These are phyloP conservation scores for Tricholoma terreum DNA, from an alignment of 768 basidiomycete genomes.

Conservation along the genomic window DNA sequence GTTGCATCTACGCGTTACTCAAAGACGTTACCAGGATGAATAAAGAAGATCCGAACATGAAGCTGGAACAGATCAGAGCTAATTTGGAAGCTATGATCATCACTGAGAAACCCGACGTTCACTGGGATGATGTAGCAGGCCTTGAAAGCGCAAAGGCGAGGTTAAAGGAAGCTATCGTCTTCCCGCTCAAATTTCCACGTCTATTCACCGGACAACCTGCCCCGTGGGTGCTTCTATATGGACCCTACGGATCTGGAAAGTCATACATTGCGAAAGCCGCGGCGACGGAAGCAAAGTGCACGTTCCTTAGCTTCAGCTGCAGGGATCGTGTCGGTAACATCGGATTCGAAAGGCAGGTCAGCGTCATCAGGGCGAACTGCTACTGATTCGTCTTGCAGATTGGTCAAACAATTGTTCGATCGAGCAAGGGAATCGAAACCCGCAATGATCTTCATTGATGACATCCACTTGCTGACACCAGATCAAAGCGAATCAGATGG, in stretches of 20 bases:
- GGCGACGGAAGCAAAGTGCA: constrained; percentile 98
- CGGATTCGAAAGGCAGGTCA: constrained; percentile 85
- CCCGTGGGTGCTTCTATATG: constrained; percentile 97
- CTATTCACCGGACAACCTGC: constrained; percentile 98
- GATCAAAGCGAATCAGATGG: constrained; percentile 95
- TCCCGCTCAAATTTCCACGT: constrained; percentile 98
- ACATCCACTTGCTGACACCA: constrained; percentile 91
- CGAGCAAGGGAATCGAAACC: constrained; percentile 96
- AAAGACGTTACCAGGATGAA: constrained; percentile 32
- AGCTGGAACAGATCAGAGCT: constrained; percentile 93
- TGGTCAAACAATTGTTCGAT: constrained; percentile 94
- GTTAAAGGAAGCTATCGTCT: constrained; percentile 95
- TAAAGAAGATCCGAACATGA: constrained; percentile 78
- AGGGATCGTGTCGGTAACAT: constrained; percentile 97
- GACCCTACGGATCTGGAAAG: constrained; percentile 97
- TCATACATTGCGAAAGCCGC: constrained; percentile 97
- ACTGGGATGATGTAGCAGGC: constrained; percentile 99
- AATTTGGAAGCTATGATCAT: constrained; percentile 86
- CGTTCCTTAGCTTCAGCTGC: constrained; percentile 95
- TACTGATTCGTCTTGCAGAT: constrained; percentile 40
- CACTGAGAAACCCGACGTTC: constrained; percentile 90
- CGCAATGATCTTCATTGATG: constrained; percentile 98
- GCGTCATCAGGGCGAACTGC: background rate
- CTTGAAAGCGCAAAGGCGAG: constrained; percentile 93
- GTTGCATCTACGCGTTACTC: background rate